phyloP scores from a whole-genome alignment of 2,329 filamentous ascomycete species.

The Colletotrichum musicola region DNA sequence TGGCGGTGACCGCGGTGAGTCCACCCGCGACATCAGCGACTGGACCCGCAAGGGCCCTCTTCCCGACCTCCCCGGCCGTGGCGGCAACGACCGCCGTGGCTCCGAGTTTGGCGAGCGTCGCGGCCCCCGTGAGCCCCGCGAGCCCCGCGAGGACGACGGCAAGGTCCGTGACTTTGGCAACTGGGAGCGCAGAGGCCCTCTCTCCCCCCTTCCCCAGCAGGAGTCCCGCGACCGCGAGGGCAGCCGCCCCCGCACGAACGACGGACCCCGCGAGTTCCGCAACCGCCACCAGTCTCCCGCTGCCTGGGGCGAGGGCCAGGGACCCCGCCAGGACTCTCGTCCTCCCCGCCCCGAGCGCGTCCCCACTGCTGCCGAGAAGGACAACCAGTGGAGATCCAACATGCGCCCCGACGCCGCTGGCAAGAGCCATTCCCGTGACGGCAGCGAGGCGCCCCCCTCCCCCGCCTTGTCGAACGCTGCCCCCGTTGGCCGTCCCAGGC shows the following conservation, averaged over 20 bases:
- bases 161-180: conserved; percentile 85
- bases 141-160: conserved; percentile 74
- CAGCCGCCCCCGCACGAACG: conserved; percentile 65
- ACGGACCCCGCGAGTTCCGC: conserved; percentile 71
- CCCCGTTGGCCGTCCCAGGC: conserved; percentile 76
- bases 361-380: conserved; percentile 90
- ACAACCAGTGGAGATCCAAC: conserved; percentile 90
- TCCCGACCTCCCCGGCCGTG: conserved; percentile 74
- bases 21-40: conserved; percentile 82
- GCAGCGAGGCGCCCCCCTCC: conserved; percentile 81
- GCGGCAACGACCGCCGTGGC: conserved; percentile 56
- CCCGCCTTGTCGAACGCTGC: conserved; percentile 68
- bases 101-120: conserved; percentile 62
- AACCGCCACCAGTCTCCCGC: conserved; percentile 78
- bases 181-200: conserved; percentile 95
- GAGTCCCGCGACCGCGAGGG: conserved; percentile 68
- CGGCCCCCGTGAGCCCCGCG: conserved; percentile 69
- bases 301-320: conserved; percentile 77
- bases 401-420: conserved; percentile 87
- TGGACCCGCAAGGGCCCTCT: conserved; percentile 96
- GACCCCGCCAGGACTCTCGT: conserved; percentile 75
- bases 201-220: conserved; percentile 75
- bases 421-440: conserved; percentile 74
- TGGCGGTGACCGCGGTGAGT: conserved; percentile 78
- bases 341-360: conserved; percentile 73